These are phyloP conservation scores for Forsythia viridissima DNA, from an alignment of 257 asterid species.

Conservation along the genomic window DNA sequence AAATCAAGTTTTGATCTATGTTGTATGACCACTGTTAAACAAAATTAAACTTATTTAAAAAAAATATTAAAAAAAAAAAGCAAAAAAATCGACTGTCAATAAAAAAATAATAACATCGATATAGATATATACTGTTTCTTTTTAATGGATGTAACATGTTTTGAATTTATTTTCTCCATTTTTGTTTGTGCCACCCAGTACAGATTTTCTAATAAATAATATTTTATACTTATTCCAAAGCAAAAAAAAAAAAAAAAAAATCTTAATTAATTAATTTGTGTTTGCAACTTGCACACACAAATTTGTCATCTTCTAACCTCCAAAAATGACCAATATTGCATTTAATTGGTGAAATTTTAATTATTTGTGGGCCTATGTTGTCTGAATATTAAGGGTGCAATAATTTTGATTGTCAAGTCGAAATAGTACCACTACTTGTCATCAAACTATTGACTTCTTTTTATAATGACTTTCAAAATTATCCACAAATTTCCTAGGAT, in stretches of 20 bases:
- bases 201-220: too few species aligned
- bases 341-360: slow-evolving; percentile 9
- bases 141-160: too few species aligned
- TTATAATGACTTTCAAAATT: slow-evolving; percentile 26
- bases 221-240: neutral
- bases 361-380: neutral
- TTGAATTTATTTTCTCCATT: too few species aligned
- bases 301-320: slow-evolving; percentile 25
- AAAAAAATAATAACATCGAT: too few species aligned
- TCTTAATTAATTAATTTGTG: neutral
- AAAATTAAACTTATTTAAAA: too few species aligned
- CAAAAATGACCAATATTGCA: slow-evolving; percentile 29
- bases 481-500: slow-evolving; percentile 18
- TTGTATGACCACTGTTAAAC: too few species aligned
- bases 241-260: neutral
- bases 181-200: too few species aligned
- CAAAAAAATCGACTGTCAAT: too few species aligned
- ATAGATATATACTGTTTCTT: too few species aligned
- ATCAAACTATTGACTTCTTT: slow-evolving; percentile 7
- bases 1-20: too few species aligned
- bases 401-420: neutral
- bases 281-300: slow-evolving; percentile 29
- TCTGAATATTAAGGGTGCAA: neutral
- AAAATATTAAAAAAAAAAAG: too few species aligned
- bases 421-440: slow-evolving; percentile 1